Percentiles rank a stretch among this genome's conserved stretches.
Conservation (phyloP, 768 basidiomycete species). For the Termitomyces sp. region DNA sequence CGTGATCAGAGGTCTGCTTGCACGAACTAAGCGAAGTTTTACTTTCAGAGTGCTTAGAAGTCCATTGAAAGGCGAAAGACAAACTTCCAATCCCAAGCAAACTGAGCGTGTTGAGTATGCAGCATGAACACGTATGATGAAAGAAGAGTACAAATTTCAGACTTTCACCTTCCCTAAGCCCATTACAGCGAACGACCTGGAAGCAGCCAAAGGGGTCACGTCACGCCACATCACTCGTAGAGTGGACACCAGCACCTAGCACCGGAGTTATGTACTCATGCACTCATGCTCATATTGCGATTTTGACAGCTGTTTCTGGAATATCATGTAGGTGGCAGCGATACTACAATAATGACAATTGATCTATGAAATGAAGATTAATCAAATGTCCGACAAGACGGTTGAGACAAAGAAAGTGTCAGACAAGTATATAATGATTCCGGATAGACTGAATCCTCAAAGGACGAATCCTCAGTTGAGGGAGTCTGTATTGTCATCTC, state of each 20-base stretch:
- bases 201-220: too few species aligned
- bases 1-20: too few species aligned
- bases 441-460: conserved; percentile 81
- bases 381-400: neutral
- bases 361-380: neutral
- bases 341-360: neutral
- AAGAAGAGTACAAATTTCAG: too few species aligned
- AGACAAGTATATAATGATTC: conserved; percentile 81
- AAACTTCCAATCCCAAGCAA: too few species aligned
- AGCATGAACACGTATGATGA: too few species aligned
- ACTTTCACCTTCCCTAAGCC: too few species aligned
- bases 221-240: too few species aligned
- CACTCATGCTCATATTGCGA: neutral
- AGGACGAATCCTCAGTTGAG: conserved; percentile 71
- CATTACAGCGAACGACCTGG: too few species aligned
- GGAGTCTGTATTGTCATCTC: conserved; percentile 90
- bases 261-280: neutral
- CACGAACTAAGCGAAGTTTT: too few species aligned
- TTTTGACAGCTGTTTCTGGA: neutral
- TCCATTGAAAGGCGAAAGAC: too few species aligned
- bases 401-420: conserved; percentile 26
- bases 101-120: too few species aligned
- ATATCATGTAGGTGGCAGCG: neutral
- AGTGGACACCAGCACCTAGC: neutral
- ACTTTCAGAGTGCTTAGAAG: too few species aligned